Evolutionary conservation across 2,329 filamentous ascomycete species (phyloP).

Genomic region (Huntiella abstrusa): DNA sequence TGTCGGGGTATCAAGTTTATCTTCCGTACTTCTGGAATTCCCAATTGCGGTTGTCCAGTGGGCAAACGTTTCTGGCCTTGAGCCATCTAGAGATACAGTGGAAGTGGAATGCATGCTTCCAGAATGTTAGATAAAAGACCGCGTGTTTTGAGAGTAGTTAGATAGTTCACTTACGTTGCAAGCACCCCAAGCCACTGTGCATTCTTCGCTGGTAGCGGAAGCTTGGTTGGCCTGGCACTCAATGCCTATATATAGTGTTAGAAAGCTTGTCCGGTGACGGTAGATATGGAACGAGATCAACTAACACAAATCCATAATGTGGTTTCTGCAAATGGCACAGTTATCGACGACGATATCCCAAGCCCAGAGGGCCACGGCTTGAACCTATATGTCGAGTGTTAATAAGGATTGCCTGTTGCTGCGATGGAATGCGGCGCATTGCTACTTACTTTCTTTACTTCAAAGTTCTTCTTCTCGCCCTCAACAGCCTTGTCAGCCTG

Average conservation of each 20-base stretch:
- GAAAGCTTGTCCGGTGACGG: neutral
- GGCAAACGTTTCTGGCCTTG: conserved; percentile 97
- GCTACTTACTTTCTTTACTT: conserved; percentile 77
- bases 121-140: neutral
- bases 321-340: conserved; percentile 96
- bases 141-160: neutral
- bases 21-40: conserved; percentile 98
- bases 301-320: conserved; percentile 97
- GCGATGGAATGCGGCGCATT: neutral
- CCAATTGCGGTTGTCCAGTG: conserved; percentile 95
- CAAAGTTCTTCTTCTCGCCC: conserved; percentile 83
- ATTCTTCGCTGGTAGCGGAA: conserved; percentile 91
- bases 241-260: conserved; percentile 42
- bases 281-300: conserved; percentile 9
- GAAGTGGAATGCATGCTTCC: conserved; percentile 94
- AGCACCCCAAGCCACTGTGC: conserved; percentile 96
- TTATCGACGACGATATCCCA: conserved; percentile 99
- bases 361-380: conserved; percentile 92
- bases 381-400: conserved; percentile 9
- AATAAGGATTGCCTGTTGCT: neutral
- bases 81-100: conserved; percentile 99
- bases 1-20: conserved; percentile 17
- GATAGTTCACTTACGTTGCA: conserved; percentile 62
- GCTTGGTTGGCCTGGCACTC: conserved; percentile 98
- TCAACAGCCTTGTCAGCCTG: conserved; percentile 26